phyloP scores from a whole-genome alignment of 2,329 filamentous ascomycete species.

The Colletotrichum eleusines region DNA sequence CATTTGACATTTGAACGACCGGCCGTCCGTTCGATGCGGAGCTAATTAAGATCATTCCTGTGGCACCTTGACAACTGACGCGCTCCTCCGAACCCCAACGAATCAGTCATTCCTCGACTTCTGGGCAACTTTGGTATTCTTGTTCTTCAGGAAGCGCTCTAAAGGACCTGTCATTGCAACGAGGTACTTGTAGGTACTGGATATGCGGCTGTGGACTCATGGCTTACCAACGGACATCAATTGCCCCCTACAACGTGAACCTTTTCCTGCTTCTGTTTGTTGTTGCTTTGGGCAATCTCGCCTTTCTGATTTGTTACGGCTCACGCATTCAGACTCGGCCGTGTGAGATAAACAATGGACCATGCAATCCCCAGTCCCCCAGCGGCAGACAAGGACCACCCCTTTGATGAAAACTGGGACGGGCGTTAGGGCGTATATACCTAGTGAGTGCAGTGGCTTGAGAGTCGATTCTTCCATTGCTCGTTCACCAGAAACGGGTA shows the following conservation, averaged over 20 bases:
- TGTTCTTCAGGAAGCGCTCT: neutral
- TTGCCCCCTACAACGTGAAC: neutral
- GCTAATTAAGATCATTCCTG: constrained; percentile 1
- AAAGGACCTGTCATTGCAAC: neutral
- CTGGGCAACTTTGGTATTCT: constrained; percentile 1
- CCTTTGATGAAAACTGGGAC: constrained; percentile 11
- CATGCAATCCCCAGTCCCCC: constrained; percentile 29
- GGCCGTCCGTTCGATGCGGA: constrained; percentile 1
- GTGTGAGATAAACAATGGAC: constrained; percentile 26
- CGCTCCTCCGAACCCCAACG: neutral
- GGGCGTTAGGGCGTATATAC: neutral
- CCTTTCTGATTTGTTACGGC: constrained; percentile 9
- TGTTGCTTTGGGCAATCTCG: neutral
- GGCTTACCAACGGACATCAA: neutral
- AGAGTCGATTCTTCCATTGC: neutral
- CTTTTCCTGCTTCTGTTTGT: neutral
- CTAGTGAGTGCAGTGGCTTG: neutral
- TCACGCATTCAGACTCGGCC: constrained; percentile 1
- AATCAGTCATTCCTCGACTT: neutral
- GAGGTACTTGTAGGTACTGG: too few relatives aligned
- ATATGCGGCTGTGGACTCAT: neutral
- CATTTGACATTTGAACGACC: constrained; percentile 12
- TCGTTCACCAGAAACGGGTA: neutral
- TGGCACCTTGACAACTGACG: constrained; percentile 8
- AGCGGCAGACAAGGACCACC: constrained; percentile 29